phyloP scores from a whole-genome alignment of 805 yeast species.

The Yarrowia deformans region DNA sequence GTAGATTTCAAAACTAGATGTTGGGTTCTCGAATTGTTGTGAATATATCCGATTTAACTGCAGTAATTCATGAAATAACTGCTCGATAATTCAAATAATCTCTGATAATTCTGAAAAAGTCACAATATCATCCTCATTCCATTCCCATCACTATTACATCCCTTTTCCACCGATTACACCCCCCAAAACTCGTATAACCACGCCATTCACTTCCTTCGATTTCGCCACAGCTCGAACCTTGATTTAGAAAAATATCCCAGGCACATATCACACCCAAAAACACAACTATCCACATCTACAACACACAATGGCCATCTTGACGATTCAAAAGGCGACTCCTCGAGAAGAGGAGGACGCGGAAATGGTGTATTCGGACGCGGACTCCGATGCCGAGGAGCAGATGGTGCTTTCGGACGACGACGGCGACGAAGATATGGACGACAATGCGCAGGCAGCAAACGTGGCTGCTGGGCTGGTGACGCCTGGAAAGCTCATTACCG shows the following conservation, averaged over 20 bases:
- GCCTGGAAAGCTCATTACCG: constrained; percentile 96
- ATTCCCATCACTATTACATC: too few relatives aligned
- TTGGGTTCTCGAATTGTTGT: too few relatives aligned
- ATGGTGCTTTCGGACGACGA: constrained; percentile 16
- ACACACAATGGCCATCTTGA: constrained; percentile 25
- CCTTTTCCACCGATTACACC: neutral
- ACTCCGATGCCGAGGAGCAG: constrained; percentile 33
- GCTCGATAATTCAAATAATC: too few relatives aligned
- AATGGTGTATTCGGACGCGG: constrained; percentile 35
- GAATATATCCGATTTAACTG: too few relatives aligned
- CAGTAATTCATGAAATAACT: too few relatives aligned
- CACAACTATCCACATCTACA: too few relatives aligned
- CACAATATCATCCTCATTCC: too few relatives aligned
- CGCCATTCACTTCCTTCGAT: too few relatives aligned
- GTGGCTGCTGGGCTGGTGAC: constrained; percentile 64
- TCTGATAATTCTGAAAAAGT: too few relatives aligned
- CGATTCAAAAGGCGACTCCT: constrained; percentile 25
- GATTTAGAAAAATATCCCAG: constrained; percentile 6
- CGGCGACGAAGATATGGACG: constrained; percentile 37
- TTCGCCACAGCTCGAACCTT: neutral
- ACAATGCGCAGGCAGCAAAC: constrained; percentile 21
- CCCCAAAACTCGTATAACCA: too few relatives aligned
- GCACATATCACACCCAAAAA: neutral
- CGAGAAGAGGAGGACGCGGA: constrained; percentile 16
- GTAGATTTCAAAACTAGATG: too few relatives aligned